Evolutionary conservation across 495 filamentous ascomycete genomes (phyloP), one percentile per base, ranked within the genome.

Genomic region (Amorphotheca resinae): DNA sequence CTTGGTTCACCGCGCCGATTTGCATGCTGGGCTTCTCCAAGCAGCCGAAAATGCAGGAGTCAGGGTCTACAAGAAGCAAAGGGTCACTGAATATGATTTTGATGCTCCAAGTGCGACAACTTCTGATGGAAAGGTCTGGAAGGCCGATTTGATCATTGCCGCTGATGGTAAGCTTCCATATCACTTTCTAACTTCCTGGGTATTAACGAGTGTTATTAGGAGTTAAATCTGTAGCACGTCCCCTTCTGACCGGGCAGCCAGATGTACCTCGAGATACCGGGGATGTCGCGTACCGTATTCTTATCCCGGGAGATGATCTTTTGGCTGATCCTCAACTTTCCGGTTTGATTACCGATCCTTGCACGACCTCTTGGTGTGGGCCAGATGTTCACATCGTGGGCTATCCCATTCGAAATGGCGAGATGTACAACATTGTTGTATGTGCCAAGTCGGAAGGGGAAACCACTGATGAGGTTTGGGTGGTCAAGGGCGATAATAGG

Each of bases 261-360:
- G 64, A 64, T 40, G 59, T 60, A 0, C 66, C 67, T 0, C 58
- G 54, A 9, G 54, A 63, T 15, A 74, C 73, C 0, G 74, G 74
- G 4, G 72, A 78, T 37, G 49, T 72, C 15, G 73, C 73, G 2
- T 77, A 76, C 48, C 66, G 74, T 4, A 60, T 72, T 31, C 49
- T 74, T 6, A 53, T 77, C 8, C 64, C 60, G 11, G 51, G 59
- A 2, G 57, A 64, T 18, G 58, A 72, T 32, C 32, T 34, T 9
- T 51, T 64, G 21, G 56, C 57, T 4, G 63, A 74, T 35, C 59
- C 63, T 0, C 63, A 64, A 11, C 47, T 74, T 1, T 48, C 46
- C 1, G 50, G 51, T 41, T 45, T 62, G 37, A 38, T 59, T 34
- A 39, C 45, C 34, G 25, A 59, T 30, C 49, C 50, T 17, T 38